Evolutionary conservation across 305 asterid species (phyloP), one percentile per base, ranked within the genome.

Genomic region (Fraxinus latifolia): DNA sequence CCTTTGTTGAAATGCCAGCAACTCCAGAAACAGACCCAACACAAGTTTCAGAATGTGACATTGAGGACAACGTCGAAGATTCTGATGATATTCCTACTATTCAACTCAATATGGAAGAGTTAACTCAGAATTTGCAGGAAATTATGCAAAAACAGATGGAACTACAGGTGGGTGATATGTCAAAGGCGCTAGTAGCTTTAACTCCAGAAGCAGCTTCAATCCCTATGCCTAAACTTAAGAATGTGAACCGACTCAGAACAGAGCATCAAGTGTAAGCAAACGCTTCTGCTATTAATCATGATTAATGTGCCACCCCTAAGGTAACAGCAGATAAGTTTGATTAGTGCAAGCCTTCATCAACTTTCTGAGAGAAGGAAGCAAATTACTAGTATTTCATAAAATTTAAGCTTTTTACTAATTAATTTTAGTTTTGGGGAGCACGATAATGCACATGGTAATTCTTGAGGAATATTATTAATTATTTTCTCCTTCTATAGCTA

Each of bases 181-280:
- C 99, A 76, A 93, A 89, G 83, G 98, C 98, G 65, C 89, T 96
- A 74, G 97, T 96, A 68, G 96, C 97, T 90, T 86, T 96, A 83
- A 90, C 93, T 82, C 85, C 93, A 79, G 93, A 89, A 84, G 96
- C 96, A 84, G 98, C 99, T 77, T 96, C 99, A 73, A 89, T 96
- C 84, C 98, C 98, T 79, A 87, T 86, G 82, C 97, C 98, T 76
- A 96, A 92, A 90, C 99, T 96, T 47, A 96, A 96, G 85, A 90
- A 93, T 79, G 88, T 90, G 85, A 94, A 91, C 91, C 91, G 93
- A 53, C 97, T 96, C 87, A 92, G 99, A 89, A 96, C 99, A 86
- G 99, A 96, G 86, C 99, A 96, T 58, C 68, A 58, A 19, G 68
- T 58, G 68, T 58, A 58, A 58, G 68, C 29, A 58, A 53, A 58